These are phyloP conservation scores for Suillus paluster DNA, from an alignment of 768 basidiomycete species.

Conservation along the genomic window DNA sequence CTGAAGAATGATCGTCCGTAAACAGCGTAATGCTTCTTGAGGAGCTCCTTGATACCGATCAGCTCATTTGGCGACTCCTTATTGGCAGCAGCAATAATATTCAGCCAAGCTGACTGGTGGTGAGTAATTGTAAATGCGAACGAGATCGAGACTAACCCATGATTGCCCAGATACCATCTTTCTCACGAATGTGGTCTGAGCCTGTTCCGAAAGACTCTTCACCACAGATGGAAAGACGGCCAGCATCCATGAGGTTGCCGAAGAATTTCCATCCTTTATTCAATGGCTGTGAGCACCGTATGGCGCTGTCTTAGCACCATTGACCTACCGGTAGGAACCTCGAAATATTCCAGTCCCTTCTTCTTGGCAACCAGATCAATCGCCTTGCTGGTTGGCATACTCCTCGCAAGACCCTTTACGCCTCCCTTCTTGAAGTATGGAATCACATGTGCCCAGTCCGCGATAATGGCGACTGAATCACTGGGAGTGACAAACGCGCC, in stretches of 20 bases:
- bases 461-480: conserved; percentile 98
- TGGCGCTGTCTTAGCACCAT: neutral
- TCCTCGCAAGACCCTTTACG: conserved; percentile 93
- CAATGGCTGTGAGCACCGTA: conserved; percentile 6
- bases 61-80: conserved; percentile 72
- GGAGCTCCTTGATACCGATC: conserved; percentile 89
- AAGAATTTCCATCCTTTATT: conserved; percentile 97
- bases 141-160: conserved; percentile 61
- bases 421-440: conserved; percentile 91
- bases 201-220: conserved; percentile 99
- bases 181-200: conserved; percentile 99
- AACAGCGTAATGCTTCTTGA: conserved; percentile 83
- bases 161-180: conserved; percentile 98
- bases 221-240: conserved; percentile 95
- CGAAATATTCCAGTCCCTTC: conserved; percentile 91
- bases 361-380: conserved; percentile 95
- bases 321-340: conserved; percentile 88
- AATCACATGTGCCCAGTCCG: conserved; percentile 91
- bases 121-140: conserved; percentile 12
- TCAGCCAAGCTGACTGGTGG: conserved; percentile 80
- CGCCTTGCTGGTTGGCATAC: conserved; percentile 97
- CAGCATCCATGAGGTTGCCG: conserved; percentile 99
- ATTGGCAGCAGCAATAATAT: conserved; percentile 93
- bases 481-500: conserved; percentile 98
- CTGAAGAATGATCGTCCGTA: conserved; percentile 99